These are phyloP conservation scores for Emydomyces testavorans DNA, from an alignment of 2,329 filamentous ascomycete genomes.

Conservation along the genomic window DNA sequence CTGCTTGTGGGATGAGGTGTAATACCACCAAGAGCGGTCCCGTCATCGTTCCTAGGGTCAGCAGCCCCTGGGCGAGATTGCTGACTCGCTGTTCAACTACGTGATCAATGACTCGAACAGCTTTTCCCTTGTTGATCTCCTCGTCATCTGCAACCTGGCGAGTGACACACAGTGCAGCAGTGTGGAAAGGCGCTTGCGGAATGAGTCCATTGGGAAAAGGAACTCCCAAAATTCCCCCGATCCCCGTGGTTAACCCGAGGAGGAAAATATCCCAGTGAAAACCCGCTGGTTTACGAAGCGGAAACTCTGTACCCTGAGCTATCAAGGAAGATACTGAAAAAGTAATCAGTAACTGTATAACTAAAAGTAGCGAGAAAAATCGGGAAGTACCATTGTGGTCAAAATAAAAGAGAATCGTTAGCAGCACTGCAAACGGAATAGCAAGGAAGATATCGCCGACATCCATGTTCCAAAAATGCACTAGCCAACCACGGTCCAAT, in stretches of 20 bases:
- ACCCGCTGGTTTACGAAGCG: constrained; percentile 65
- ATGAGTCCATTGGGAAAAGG: constrained; percentile 77
- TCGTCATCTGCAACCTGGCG: constrained; percentile 44
- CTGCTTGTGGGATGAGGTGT: constrained; percentile 66
- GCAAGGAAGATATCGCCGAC: constrained; percentile 68
- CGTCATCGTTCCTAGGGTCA: constrained; percentile 69
- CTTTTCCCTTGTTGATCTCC: constrained; percentile 48
- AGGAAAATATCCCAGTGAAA: constrained; percentile 82
- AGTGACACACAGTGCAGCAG: constrained; percentile 64
- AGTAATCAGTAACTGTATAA: neutral
- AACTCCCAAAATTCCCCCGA: constrained; percentile 63
- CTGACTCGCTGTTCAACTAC: constrained; percentile 62
- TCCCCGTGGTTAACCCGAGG: constrained; percentile 62
- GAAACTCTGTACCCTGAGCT: constrained; percentile 71
- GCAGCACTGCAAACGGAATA: constrained; percentile 70
- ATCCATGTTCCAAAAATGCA: constrained; percentile 67
- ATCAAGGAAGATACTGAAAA: constrained; percentile 63
- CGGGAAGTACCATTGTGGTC: constrained; percentile 62
- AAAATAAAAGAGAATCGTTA: constrained; percentile 81
- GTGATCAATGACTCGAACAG: constrained; percentile 50
- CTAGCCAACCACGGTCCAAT: constrained; percentile 59
- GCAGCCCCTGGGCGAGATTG: constrained; percentile 64
- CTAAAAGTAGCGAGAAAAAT: neutral
- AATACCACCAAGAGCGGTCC: constrained; percentile 62
- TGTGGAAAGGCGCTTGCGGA: constrained; percentile 74